Evolutionary conservation across 2,329 filamentous ascomycete genomes (phyloP).

Genomic region (Scleromitrula shiraiana): DNA sequence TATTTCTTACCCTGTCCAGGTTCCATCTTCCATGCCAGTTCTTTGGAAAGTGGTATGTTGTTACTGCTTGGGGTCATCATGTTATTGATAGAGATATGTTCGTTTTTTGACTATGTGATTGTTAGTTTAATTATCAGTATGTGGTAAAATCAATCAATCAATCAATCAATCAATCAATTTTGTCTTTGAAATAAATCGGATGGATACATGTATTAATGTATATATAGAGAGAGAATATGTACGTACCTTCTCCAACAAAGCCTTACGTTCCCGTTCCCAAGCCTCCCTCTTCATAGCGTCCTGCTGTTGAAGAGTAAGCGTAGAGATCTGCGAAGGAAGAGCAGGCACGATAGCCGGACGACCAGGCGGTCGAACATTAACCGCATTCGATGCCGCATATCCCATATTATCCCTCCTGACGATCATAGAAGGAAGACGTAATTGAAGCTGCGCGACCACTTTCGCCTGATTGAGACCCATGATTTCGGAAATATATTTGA

Average conservation of each 20-base stretch:
- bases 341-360: not conserved
- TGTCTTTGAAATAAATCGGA: too few relatives aligned
- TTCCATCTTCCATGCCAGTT: not conserved
- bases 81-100: too few relatives aligned
- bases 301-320: conserved; percentile 36
- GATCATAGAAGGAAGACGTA: conserved; percentile 55
- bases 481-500: conserved; percentile 46
- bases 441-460: conserved; percentile 45
- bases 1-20: conserved; percentile 4
- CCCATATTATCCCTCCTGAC: conserved; percentile 34
- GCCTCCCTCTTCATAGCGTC: conserved; percentile 41
- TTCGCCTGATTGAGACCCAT: conserved; percentile 52
- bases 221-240: too few relatives aligned
- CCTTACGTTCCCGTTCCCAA: conserved; percentile 37
- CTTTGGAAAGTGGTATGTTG: too few relatives aligned
- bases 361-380: not conserved
- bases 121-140: too few relatives aligned
- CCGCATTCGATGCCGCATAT: conserved; percentile 3
- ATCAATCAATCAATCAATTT: too few relatives aligned
- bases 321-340: not conserved
- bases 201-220: too few relatives aligned
- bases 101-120: too few relatives aligned
- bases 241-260: conserved; percentile 25
- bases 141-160: too few relatives aligned
- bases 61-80: too few relatives aligned